Evolutionary conservation across 1,284 basidiomycete species (phyloP), one percentile per base, ranked within the genome.

Genomic region (Tilletia caries): DNA sequence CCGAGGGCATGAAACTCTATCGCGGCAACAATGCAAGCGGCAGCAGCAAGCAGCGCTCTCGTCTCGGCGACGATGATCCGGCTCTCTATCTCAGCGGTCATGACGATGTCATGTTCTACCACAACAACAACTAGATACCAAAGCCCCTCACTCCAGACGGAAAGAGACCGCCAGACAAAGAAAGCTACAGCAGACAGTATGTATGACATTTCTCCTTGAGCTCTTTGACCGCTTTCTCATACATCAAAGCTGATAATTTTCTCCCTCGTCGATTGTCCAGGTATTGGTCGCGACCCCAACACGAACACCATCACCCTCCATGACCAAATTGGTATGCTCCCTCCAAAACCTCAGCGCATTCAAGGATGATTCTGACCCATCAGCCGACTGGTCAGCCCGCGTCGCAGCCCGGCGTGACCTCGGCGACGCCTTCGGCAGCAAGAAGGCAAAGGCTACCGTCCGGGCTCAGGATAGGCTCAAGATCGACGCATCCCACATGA

Each of bases 381-480:
- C n/a, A n/a, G n/a, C n/a, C n/a, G n/a, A n/a, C n/a, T n/a, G n/a
- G n/a, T n/a, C n/a, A n/a, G n/a, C n/a, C n/a, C n/a, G n/a, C n/a
- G n/a, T n/a, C n/a, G n/a, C n/a, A n/a, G n/a, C n/a, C n/a, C n/a
- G n/a, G n/a, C 69, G 81, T 25, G 76, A 75, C 15, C 75, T 82
- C 2, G 80, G 79, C 37, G 80, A 82, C 34, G 75, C 76, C 0
- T 82, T 82, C 29, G 81, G 81, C 54, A 82, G 81, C 71, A 73
- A 77, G 34, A 82, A 82, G 75, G 75, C 77, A 69, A 82, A 82
- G 71, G 71, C 73, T 58, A 75, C 77, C 20, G 77, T 76, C 6
- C 67, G 76, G 12, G 79, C 79, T 66, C 73, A 79, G 67, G 81
- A 82, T 65, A 72, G 78, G 46, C 82, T 82, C 80, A 81, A 81